A percentile compares a stretch with the other conserved stretches of the same genome.
Evolutionary conservation across 116 monocot genomes (phyloP).

Genomic region (Dioscorea cayenensis): DNA sequence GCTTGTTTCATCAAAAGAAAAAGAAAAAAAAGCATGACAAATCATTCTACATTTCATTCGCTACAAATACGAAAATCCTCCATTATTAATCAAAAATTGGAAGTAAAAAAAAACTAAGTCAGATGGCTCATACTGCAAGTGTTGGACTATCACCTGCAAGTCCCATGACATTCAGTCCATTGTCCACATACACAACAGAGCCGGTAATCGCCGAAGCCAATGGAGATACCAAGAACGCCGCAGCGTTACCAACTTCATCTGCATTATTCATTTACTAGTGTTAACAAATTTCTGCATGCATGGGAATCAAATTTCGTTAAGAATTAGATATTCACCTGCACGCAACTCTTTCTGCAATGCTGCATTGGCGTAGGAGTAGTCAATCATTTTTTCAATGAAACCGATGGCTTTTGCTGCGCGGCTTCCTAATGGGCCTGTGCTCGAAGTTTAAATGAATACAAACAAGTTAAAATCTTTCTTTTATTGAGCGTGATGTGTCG

Average conservation of each 20-base stretch:
- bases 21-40: too few relatives aligned
- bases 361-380: constrained; percentile 77
- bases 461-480: too few relatives aligned
- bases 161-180: constrained; percentile 23
- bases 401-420: constrained; percentile 98
- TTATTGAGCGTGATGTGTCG: background rate
- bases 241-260: constrained; percentile 26
- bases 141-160: constrained; percentile 20
- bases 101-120: background rate
- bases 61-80: background rate
- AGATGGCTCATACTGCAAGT: constrained; percentile 3
- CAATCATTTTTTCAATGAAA: constrained; percentile 96
- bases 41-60: too few relatives aligned
- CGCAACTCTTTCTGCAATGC: constrained; percentile 85
- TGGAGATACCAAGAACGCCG: constrained; percentile 23
- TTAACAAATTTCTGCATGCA: too few relatives aligned
- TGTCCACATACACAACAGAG: constrained; percentile 25
- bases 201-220: constrained; percentile 25
- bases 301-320: too few relatives aligned
- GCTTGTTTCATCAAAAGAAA: too few relatives aligned
- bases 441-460: background rate
- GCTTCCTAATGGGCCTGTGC: constrained; percentile 84
- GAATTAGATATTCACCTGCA: too few relatives aligned
- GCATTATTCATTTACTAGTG: background rate
- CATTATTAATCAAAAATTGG: background rate